A percentile compares a stretch with the other conserved stretches of the same genome.
Conservation (phyloP, 176 grass and related monocot species). For the Phoenix dactylifera region DNA sequence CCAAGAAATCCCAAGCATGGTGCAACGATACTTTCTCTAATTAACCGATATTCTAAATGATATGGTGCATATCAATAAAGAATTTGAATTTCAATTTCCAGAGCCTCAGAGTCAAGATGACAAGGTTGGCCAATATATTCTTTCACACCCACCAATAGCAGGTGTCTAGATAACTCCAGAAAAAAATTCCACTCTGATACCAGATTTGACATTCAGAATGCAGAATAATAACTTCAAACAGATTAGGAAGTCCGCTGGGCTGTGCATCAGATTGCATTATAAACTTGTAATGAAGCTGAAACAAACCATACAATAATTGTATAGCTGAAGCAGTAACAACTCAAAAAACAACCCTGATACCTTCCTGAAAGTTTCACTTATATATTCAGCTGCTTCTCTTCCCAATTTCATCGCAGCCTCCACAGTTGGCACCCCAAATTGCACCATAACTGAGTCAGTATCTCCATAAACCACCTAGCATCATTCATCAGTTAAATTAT, state of each 20-base stretch:
- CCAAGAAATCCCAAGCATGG: no score
- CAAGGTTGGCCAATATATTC: no score
- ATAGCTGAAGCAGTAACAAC: neutral
- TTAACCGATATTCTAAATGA: no score
- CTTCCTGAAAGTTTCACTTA: constrained; percentile 94
- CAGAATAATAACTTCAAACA: neutral
- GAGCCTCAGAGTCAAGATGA: no score
- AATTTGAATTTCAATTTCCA: no score
- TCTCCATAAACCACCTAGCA: constrained; percentile 89
- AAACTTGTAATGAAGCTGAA: neutral
- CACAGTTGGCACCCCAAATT: constrained; percentile 81
- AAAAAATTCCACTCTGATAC: no score
- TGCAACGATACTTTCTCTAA: no score
- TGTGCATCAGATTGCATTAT: neutral
- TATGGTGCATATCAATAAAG: no score
- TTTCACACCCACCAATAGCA: no score
- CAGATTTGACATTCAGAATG: no score
- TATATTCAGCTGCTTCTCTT: constrained; percentile 88
- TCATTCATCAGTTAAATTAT: neutral
- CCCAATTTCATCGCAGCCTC: constrained; percentile 86
- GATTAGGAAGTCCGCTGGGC: neutral
- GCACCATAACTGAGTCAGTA: constrained; percentile 97
- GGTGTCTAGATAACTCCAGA: no score
- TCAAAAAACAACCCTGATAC: constrained; percentile 24
- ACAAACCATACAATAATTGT: no score